Evolutionary conservation across 169 alveolate species (phyloP).

Genomic region (Cryptosporidium bovis): DNA sequence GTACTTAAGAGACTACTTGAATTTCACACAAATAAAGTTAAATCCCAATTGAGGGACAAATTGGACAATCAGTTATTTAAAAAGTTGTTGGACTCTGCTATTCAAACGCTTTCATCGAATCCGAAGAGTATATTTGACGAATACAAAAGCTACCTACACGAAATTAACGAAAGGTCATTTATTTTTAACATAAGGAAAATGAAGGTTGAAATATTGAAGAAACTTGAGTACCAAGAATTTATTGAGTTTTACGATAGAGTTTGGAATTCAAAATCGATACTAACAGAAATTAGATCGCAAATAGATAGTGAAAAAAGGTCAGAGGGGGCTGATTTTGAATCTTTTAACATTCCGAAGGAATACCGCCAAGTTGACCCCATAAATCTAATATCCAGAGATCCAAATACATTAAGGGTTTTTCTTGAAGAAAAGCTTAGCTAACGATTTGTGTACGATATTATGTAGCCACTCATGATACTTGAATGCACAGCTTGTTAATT

Average conservation of each 20-base stretch:
- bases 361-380: constrained; percentile 8
- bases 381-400: constrained; percentile 24
- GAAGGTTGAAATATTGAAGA: constrained; percentile 36
- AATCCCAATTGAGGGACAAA: background rate
- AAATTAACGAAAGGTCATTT: constrained; percentile 54
- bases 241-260: constrained; percentile 57
- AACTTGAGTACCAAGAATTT: constrained; percentile 17
- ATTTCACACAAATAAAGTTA: constrained; percentile 41
- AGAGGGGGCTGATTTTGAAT: background rate
- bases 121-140: constrained; percentile 72
- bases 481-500: background rate
- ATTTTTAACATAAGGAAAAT: constrained; percentile 30
- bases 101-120: constrained; percentile 38
- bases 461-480: background rate
- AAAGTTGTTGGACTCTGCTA: constrained; percentile 41
- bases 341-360: constrained; percentile 24
- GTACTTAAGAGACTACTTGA: constrained; percentile 38
- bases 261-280: constrained; percentile 27
- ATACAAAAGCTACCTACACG: constrained; percentile 39
- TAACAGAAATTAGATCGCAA: constrained; percentile 64
- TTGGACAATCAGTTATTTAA: constrained; percentile 10
- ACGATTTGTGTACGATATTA: no score
- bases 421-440: background rate
- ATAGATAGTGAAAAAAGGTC: constrained; percentile 14
- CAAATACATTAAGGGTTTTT: constrained; percentile 4